These are phyloP conservation scores for Cornus controversa DNA, from an alignment of 148 eudicot species.

Conservation along the genomic window DNA sequence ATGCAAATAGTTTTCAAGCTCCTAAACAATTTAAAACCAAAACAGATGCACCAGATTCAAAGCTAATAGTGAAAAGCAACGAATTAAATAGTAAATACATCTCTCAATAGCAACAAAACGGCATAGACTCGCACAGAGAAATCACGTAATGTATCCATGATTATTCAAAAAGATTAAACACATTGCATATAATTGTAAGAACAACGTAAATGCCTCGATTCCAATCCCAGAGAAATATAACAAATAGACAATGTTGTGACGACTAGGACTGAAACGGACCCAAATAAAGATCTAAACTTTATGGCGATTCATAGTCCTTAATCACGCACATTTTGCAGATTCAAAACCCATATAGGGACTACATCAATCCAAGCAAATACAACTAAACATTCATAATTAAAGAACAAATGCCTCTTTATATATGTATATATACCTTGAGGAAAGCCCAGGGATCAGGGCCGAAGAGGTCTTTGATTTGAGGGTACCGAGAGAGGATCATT, in stretches of 20 bases:
- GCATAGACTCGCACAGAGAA: too few species aligned
- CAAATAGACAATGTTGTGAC: not conserved
- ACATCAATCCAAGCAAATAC: not conserved
- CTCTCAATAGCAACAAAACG: not conserved
- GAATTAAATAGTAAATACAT: too few species aligned
- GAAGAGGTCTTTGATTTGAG: slow-evolving; percentile 79
- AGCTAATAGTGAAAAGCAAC: too few species aligned
- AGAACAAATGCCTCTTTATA: too few species aligned
- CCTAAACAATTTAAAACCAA: not conserved
- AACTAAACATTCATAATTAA: too few species aligned
- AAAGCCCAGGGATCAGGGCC: slow-evolving; percentile 91
- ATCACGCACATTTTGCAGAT: not conserved
- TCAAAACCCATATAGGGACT: not conserved
- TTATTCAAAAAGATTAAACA: too few species aligned
- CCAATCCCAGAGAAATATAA: not conserved
- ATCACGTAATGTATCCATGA: not conserved
- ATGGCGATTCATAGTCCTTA: too few species aligned
- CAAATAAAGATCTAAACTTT: not conserved
- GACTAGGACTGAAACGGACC: not conserved
- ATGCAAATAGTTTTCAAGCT: not conserved
- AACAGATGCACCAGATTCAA: not conserved
- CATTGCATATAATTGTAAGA: not conserved
- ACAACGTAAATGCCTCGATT: not conserved
- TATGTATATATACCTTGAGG: slow-evolving; percentile 46
- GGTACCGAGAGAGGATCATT: slow-evolving; percentile 79